Base-by-base conservation (phyloP, 305 asterid species). In the Coffea humblotiana region DNA sequence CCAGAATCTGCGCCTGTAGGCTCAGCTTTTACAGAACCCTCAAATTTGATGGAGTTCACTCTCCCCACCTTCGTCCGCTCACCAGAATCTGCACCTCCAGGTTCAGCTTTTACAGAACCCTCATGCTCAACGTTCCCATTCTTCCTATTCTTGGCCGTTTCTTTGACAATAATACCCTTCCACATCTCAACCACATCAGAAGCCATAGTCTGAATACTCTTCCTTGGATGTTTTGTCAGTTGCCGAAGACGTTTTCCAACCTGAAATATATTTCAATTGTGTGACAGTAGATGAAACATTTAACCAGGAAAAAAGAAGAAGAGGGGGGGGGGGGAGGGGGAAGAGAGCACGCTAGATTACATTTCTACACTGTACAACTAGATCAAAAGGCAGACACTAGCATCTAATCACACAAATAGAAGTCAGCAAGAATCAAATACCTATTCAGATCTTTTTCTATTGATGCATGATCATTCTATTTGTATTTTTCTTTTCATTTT, bases 191-290 rank as follows among this genome's bases (percentile, higher is more conserved):
- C 90, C 63, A 95, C 94, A 63, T 93, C 97, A 71, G 94, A 83
- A 67, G 99, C 98, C 87, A 93, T 76, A 32, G 88, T 82, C 89
- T 92, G 91, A 83, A 95, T 95, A 88, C 83, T 90, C 71, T 85
- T 78, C 82, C 94, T 89, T 51, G 91, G 92, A 83, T 95, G 98
- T 86, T 95, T 95, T 47, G 97, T 93, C 80, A 95, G 90, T 61
- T 89, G 93, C 80, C 98, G 92, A 61, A 95, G 91, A 74, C 91
- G 90, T 86, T 95, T 95, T 29, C 99, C 99, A 51, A 95, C 92
- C 99, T 95, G 92, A 54, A 86, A 81, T 29, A 52, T 54, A 25
- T 32, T 25, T n/a, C 66, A 8, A 14, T 40, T 40, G 25, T 58
- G 52, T 27, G 27, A 75, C 29, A 35, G 48, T 6, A 67, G 14